Evolutionary conservation across 768 basidiomycete species (phyloP), one percentile per base, ranked within the genome.

Genomic region (Mycena venus): DNA sequence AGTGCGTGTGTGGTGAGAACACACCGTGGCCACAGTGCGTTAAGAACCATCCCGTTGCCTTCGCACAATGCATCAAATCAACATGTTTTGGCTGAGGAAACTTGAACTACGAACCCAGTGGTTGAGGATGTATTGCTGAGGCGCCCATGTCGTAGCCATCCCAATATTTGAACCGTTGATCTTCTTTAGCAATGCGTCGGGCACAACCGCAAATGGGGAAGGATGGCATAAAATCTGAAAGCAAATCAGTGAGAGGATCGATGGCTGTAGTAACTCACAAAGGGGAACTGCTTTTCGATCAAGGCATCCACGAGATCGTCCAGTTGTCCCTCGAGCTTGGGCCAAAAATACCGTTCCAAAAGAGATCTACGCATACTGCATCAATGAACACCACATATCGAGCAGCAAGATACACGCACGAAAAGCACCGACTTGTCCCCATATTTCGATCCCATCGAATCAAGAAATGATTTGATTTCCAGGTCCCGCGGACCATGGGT

Each of bases 41-140:
- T 53, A 72, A 27, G n/a, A 64, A 72, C 61, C 62, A 72, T 0
- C 62, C 61, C 1, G 70, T 72, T 1, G 55, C 70, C 70, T 72
- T 10, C 6, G 36, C 6, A 2, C 36, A 8, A 38, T 10, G 36
- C 10, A 38, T 38, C 10, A 11, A 38, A 38, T 38, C 15, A 15
- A 4, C 36, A 38, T 15, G n/a, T n/a, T 44, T 23, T 53, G 11
- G n/a, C n/a, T n/a, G 1, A 17, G 11, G 12, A 29, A 17, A 29
- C 14, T 53, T 12, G 15, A 29, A 1, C 2, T 38, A 66, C 71
- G 71, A 6, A 73, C 72, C 8, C 59, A 65, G 49, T 73, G 72
- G 42, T 9, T 61, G 15, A 73, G 14, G 19, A 73, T 55, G 12
- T 44, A 55, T n/a, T 62, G 65, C 40, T 73, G 72, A 0, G 64